Evolutionary conservation across 805 yeast genomes (phyloP), one percentile per base, ranked within the genome.

Genomic region (Schizosaccharomyces lindneri): DNA sequence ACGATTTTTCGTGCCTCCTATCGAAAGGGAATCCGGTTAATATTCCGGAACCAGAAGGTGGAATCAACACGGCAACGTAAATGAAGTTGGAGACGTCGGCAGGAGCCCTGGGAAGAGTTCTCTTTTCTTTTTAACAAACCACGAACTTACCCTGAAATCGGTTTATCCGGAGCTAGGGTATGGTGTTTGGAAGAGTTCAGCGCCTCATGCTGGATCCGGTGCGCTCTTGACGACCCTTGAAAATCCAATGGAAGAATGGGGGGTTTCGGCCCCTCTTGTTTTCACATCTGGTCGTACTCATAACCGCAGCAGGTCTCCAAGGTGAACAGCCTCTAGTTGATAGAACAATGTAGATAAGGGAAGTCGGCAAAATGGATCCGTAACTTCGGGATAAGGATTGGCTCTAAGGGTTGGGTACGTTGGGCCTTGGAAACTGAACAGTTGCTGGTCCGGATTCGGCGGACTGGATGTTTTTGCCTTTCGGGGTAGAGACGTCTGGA

Each of bases 271-370:
- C 3, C 27, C 27, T 27, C 27, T 27, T 27, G 27, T 27, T 69
- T 71, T 71, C 73, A 69, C 69, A 72, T 73, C 72, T 70, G 72
- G 74, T 71, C 74, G 74, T 72, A 70, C 74, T 71, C 71, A 71
- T 71, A 72, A 68, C 74, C 75, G 74, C 74, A 72, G 73, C 73
- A 72, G 74, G 74, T 72, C 74, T 72, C 74, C 75, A 70, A 72
- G 75, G 74, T 71, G 72, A 72, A 72, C 74, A 71, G 74, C 74
- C 74, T 72, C 74, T 72, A 71, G 74, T 71, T 72, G 73, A 72
- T 70, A 72, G 74, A 71, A 51, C 29, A 51, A 72, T 70, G 74
- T 72, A 71, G 74, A 70, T 72, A 71, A 70, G 74, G 74, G 74
- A 72, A 72, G 73, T 72, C 74, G 73, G 74, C 74, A 72, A 71